These are phyloP conservation scores for Fusarium graminum DNA, from an alignment of 2,329 filamentous ascomycete genomes.

Conservation along the genomic window DNA sequence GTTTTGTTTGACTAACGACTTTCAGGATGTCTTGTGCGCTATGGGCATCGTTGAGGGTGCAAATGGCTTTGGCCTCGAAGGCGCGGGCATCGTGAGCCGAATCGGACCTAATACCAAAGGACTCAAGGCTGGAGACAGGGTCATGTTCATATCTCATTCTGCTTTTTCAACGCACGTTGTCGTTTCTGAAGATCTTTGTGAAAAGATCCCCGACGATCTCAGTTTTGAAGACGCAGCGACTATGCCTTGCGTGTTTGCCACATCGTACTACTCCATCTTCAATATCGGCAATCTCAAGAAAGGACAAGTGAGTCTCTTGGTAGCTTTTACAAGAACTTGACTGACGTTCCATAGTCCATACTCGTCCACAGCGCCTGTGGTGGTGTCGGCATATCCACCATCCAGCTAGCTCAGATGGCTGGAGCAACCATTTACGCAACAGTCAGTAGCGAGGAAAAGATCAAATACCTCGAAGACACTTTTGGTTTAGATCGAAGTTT, in stretches of 20 bases:
- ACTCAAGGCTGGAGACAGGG: background rate
- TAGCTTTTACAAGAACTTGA: fast-evolving
- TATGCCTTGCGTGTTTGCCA: slow-evolving; percentile 11
- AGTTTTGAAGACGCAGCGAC: slow-evolving; percentile 12
- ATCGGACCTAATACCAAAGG: background rate
- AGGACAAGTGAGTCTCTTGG: background rate
- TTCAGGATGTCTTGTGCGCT: slow-evolving; percentile 1
- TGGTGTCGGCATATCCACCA: slow-evolving; percentile 7
- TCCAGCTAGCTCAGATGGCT: slow-evolving; percentile 8
- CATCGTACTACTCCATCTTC: slow-evolving; percentile 6
- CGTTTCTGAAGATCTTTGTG: slow-evolving; percentile 4
- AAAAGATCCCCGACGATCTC: slow-evolving; percentile 4
- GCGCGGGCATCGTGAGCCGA: slow-evolving; percentile 2
- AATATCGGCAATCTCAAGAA: slow-evolving; percentile 13
- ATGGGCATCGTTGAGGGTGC: slow-evolving; percentile 13
- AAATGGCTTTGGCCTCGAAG: slow-evolving; percentile 10
- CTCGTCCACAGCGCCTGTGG: slow-evolving; percentile 3
- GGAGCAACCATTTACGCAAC: slow-evolving; percentile 9
- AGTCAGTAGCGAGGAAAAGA: slow-evolving; percentile 9
- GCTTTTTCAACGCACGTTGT: slow-evolving; percentile 1
- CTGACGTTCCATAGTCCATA: background rate
- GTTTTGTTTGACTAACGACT: background rate
- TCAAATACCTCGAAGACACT: background rate
- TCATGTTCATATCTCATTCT: slow-evolving; percentile 8
- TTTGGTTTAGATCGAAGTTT: background rate